A percentile compares a stretch with the other conserved stretches of the same genome.
These are phyloP conservation scores for Lactarius psammicola DNA, from an alignment of 768 basidiomycete species.

Conservation along the genomic window DNA sequence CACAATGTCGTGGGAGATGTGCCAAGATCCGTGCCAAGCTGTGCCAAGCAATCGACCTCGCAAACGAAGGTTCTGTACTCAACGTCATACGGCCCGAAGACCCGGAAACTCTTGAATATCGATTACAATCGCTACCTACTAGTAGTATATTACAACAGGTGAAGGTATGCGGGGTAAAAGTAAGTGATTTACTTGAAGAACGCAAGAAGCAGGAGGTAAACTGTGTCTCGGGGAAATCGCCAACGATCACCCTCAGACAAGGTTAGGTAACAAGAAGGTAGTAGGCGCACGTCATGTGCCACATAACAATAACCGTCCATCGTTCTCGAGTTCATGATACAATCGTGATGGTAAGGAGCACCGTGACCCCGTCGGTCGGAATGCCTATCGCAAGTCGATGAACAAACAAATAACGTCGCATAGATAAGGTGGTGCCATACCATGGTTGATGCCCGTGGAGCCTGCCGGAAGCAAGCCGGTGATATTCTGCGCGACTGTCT, in stretches of 20 bases:
- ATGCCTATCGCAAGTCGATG: conserved; percentile 13
- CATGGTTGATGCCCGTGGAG: conserved; percentile 49
- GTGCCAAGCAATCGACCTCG: too few relatives aligned
- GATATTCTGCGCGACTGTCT: conserved; percentile 45
- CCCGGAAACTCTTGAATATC: background rate
- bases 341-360: conserved; percentile 25
- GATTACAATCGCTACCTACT: background rate
- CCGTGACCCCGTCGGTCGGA: conserved; percentile 18
- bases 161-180: background rate
- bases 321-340: background rate
- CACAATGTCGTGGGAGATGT: too few relatives aligned
- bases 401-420: background rate
- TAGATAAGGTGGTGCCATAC: conserved; percentile 33
- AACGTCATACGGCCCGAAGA: background rate
- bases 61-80: too few relatives aligned
- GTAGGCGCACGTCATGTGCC: background rate
- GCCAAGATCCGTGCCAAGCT: too few relatives aligned
- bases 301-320: background rate
- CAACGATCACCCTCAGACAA: background rate
- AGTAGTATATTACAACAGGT: background rate
- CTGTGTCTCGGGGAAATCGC: too few relatives aligned
- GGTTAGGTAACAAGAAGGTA: background rate
- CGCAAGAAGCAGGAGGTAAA: background rate
- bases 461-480: conserved; percentile 57
- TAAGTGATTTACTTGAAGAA: background rate